Percentiles rank a stretch among this genome's conserved stretches.
Conservation (phyloP, 2,329 filamentous ascomycete species). For the Xylaria sp. region DNA sequence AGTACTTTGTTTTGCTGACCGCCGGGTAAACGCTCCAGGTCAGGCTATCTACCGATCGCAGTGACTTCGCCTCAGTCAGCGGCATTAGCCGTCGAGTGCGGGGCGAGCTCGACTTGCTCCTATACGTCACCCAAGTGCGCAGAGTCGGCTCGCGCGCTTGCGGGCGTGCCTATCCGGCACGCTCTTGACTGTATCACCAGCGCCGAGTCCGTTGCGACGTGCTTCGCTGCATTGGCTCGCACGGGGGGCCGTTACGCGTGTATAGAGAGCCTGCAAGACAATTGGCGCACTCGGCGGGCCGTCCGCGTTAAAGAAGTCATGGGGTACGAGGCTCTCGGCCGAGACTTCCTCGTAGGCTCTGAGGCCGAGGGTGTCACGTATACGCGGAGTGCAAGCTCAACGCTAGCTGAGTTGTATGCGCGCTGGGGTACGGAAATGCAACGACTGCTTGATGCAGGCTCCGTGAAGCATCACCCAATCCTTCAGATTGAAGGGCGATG, state of each 20-base stretch:
- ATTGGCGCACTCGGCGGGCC: conserved; percentile 1
- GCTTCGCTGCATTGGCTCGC: conserved; percentile 2
- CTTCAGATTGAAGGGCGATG: conserved; percentile 2
- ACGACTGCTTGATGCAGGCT: conserved; percentile 1
- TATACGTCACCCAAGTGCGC: background rate
- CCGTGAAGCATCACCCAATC: conserved; percentile 4
- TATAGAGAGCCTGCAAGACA: background rate
- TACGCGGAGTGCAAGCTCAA: background rate
- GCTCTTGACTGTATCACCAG: background rate
- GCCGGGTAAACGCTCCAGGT: conserved; percentile 1
- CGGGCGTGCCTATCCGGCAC: background rate
- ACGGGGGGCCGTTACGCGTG: background rate
- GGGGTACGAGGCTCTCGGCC: conserved; percentile 2
- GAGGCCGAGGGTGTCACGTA: background rate
- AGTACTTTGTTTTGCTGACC: background rate
- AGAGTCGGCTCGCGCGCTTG: background rate
- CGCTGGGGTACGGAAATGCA: conserved; percentile 1
- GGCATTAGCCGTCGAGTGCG: background rate
- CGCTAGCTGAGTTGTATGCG: background rate
- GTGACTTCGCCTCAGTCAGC: background rate
- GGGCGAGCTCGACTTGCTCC: background rate
- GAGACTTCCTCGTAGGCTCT: background rate
- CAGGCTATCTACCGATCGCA: background rate
- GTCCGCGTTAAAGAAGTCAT: conserved; percentile 1
- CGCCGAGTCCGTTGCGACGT: background rate